Evolutionary conservation across 2,329 filamentous ascomycete genomes (phyloP), one percentile per base, ranked within the genome.

Genomic region (Fonsecaea monophora): DNA sequence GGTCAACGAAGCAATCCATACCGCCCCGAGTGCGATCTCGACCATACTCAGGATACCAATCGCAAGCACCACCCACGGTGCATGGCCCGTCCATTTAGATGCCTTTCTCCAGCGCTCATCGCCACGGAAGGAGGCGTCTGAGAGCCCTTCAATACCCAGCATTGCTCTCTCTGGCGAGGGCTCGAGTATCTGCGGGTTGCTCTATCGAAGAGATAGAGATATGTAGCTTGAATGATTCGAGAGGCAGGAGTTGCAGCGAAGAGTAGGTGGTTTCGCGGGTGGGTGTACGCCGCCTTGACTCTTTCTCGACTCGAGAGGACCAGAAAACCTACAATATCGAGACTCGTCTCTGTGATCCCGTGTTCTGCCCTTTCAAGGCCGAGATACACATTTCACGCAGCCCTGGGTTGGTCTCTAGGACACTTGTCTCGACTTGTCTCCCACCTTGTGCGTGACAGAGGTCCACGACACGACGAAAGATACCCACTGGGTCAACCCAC

Each of bases 81-180:
- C 71, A 48, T 66, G 66, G 10, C 58, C 62, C 25, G 65, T 68
- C 66, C 69, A 73, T 58, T 60, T 66, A 1, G 70, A 62, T 9
- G 67, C 65, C 21, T 48, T 53, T 10, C 56, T 45, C 71, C 71
- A 73, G 18, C 68, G 70, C 30, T 53, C 55, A 42, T 73, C 71
- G 45, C 71, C 71, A 54, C 68, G 50, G 25, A 73, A 67, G 13
- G 71, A 73, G 21, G 70, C 70, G 48, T 72, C 70, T 9, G 48
- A 35, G 58, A 72, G 68, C 5, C 68, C 68, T 66, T 68, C 62
- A 50, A 70, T 68, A 6, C 68, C 68, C 32, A 70, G 68, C 68
- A 70, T 70, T 5, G 25, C 42, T 8, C n/a, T 25, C 25, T 25
- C 25, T 8, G n/a, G 37, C 15, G n/a, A 8, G 7, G 10, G 40